phyloP scores from a whole-genome alignment of 345 rosid species.

The Sonneratia caseolaris region DNA sequence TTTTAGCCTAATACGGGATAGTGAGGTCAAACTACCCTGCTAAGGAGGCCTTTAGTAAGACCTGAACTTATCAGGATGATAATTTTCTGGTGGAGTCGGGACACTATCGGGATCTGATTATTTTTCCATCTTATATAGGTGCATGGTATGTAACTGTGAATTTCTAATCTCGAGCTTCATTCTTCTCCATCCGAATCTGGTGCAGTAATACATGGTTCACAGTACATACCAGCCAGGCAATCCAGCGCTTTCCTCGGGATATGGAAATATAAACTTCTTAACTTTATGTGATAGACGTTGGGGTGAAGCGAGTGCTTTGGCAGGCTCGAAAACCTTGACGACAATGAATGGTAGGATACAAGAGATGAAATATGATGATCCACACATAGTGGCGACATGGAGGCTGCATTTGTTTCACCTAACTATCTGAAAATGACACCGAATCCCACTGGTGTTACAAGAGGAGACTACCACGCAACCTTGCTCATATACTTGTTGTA shows the following conservation, averaged over 20 bases:
- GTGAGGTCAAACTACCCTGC: constrained; percentile 6
- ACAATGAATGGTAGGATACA: not conserved
- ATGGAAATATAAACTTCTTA: not conserved
- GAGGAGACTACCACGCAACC: not conserved
- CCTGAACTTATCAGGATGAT: constrained; percentile 13
- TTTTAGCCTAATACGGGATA: constrained; percentile 21
- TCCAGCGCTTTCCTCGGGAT: not conserved
- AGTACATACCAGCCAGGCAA: not conserved
- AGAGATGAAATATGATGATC: not conserved
- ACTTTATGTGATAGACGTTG: not conserved
- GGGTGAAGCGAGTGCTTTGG: not conserved
- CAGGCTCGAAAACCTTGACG: not conserved
- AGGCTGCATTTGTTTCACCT: not conserved
- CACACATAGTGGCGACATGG: not conserved
- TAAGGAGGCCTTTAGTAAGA: constrained; percentile 13
- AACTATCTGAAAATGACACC: not conserved
- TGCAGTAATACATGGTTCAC: not conserved
- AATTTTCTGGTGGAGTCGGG: constrained; percentile 14
- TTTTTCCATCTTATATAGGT: constrained; percentile 27
- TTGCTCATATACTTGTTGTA: not conserved
- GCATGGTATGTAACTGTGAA: constrained; percentile 18
- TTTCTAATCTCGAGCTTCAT: constrained; percentile 5
- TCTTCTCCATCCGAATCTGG: not conserved
- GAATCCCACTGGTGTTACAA: not conserved
- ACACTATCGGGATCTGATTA: constrained; percentile 20